Conservation (phyloP, 2,329 filamentous ascomycete genomes). For the Trichoderma oligosporum region DNA sequence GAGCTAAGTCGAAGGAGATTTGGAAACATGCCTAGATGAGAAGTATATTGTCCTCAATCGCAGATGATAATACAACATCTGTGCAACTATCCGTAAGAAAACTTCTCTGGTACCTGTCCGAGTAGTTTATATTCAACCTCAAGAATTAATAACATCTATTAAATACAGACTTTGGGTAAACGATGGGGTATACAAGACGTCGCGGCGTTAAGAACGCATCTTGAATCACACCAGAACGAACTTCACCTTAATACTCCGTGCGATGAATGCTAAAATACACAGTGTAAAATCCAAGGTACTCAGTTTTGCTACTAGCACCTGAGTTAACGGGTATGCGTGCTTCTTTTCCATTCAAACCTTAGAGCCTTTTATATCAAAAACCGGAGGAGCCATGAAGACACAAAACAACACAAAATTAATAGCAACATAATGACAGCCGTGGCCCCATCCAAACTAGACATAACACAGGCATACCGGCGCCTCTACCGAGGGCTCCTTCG, state of each 20-base stretch:
- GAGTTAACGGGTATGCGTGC: background rate
- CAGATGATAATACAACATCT: background rate
- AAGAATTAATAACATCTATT: no score
- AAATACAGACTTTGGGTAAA: no score
- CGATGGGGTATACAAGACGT: no score
- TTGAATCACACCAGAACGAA: no score
- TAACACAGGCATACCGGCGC: slow-evolving; percentile 65
- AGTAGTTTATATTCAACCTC: no score
- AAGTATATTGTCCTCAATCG: background rate
- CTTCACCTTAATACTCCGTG: no score
- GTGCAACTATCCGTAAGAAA: no score
- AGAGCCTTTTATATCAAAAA: background rate
- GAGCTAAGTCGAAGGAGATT: background rate
- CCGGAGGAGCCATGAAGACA: background rate
- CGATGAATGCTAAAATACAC: background rate
- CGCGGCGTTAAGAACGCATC: no score
- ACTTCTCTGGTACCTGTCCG: no score
- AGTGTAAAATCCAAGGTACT: background rate
- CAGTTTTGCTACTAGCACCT: background rate
- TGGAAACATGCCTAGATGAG: background rate
- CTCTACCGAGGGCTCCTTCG: slow-evolving; percentile 64
- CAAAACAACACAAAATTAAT: background rate
- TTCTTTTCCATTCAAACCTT: background rate
- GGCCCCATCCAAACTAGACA: slow-evolving; percentile 33
- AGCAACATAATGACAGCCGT: slow-evolving; percentile 19